Evolutionary conservation across 352 stramenopile genomes (phyloP), one percentile per base, ranked within the genome.

Genomic region (Phytophthora tentaculata): DNA sequence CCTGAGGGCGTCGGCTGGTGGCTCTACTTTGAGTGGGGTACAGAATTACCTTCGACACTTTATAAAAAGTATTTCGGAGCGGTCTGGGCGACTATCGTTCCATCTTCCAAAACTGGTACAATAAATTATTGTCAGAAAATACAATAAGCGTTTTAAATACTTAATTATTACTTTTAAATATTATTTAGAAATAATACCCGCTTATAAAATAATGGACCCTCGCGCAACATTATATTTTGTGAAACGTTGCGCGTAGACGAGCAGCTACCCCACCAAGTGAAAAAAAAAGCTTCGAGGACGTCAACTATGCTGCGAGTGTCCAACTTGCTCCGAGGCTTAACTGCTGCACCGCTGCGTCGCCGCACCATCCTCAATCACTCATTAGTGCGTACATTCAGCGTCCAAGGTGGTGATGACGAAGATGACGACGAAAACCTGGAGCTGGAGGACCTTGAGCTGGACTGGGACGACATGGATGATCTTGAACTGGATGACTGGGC

Each of bases 231-330:
- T 16, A 39, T 9, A 16, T 16, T 39, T 39, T 12, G 28, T 32
- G 28, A 16, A 39, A 39, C 4, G 32, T 39, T 39, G 32, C 32
- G 12, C 32, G 32, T 39, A 39, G 32, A 39, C 43, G 43, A 24
- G 19, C 43, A 26, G 43, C 45, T 26, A 24, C 43, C n/a, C n/a
- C 20, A 8, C 45, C 19, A 19, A 49, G n/a, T n/a, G n/a, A n/a
- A n/a, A n/a, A n/a, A n/a, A n/a, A n/a, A n/a, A n/a, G n/a, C n/a
- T n/a, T n/a, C 10, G 12, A 28, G 20, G n/a, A 51, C 22, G 39
- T 55, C n/a, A 28, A 61, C 17, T 23, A 90, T 93, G 84, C 63
- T 91, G 74, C 81, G 81, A 0, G 73, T 91, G 69, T 79, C 76
- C 17, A 71, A 71, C 20, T 69, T 91, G 53, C 61, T 86, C 52